Conservation (phyloP, 2,329 filamentous ascomycete species). For the Metarhizium anisopliae region DNA sequence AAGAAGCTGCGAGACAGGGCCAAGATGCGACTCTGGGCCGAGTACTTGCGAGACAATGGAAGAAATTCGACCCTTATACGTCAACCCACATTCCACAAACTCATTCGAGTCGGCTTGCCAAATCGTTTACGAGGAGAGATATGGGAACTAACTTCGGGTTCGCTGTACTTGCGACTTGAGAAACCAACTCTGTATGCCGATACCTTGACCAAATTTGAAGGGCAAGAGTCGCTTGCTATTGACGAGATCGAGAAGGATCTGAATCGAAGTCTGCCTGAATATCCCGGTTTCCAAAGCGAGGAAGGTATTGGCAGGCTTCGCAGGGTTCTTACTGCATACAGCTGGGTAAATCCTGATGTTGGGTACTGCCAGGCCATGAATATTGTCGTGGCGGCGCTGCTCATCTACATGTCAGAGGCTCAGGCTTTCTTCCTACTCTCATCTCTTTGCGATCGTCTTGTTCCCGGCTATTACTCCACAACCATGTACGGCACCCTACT, state of each 20-base stretch:
- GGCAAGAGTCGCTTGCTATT: conserved; percentile 85
- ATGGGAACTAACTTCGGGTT: conserved; percentile 92
- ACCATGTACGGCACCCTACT: conserved; percentile 98
- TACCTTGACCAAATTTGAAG: conserved; percentile 73
- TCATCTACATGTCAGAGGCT: conserved; percentile 96
- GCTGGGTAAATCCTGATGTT: conserved; percentile 91
- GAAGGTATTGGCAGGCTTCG: conserved; percentile 87
- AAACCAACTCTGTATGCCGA: conserved; percentile 77
- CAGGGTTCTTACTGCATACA: conserved; percentile 90
- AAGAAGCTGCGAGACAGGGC: conserved; percentile 89
- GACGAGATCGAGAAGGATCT: conserved; percentile 99
- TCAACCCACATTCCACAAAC: conserved; percentile 94
- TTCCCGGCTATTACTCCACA: conserved; percentile 95
- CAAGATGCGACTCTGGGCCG: conserved; percentile 96
- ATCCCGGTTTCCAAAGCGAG: conserved; percentile 92
- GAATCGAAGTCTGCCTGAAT: conserved; percentile 92
- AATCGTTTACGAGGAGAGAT: conserved; percentile 89
- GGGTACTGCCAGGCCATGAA: conserved; percentile 99
- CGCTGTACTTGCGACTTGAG: conserved; percentile 78
- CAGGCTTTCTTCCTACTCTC: conserved; percentile 95
- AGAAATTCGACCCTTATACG: conserved; percentile 86
- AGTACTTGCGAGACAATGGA: conserved; percentile 92
- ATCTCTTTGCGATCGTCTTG: conserved; percentile 79
- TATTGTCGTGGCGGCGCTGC: conserved; percentile 91
- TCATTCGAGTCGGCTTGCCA: conserved; percentile 89